phyloP scores from a whole-genome alignment of 2,329 filamentous ascomycete genomes.

The Metarhizium robertsii region DNA sequence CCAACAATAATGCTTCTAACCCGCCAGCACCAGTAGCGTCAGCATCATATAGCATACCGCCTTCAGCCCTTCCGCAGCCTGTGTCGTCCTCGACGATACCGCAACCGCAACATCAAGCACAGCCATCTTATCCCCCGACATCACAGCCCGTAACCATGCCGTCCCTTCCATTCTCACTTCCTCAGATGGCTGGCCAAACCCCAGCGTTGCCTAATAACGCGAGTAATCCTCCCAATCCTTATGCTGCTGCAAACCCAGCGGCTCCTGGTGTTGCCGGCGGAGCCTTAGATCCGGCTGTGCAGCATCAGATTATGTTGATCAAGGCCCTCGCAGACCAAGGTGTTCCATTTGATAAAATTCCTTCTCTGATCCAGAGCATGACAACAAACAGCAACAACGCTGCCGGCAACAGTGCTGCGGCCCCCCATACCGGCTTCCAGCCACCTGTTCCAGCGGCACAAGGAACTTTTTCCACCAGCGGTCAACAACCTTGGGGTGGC shows the following conservation, averaged over 20 bases:
- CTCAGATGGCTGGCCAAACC: slow-evolving; percentile 26
- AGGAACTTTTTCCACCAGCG: slow-evolving; percentile 28
- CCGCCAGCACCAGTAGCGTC: slow-evolving; percentile 27
- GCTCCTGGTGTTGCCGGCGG: slow-evolving; percentile 21
- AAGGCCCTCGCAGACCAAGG: slow-evolving; percentile 69
- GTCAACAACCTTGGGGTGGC: slow-evolving; percentile 23
- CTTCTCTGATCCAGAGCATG: slow-evolving; percentile 45
- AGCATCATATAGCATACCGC: slow-evolving; percentile 30
- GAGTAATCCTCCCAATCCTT: slow-evolving; percentile 15
- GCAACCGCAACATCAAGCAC: slow-evolving; percentile 18
- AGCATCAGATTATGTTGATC: slow-evolving; percentile 65
- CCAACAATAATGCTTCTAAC: slow-evolving; percentile 29
- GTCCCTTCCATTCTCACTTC: slow-evolving; percentile 33
- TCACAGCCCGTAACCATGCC: slow-evolving; percentile 51
- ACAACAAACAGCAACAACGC: slow-evolving; percentile 30
- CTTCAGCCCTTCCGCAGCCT: slow-evolving; percentile 22
- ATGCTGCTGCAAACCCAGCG: slow-evolving; percentile 24
- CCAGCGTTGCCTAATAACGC: slow-evolving; percentile 16
- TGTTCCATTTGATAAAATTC: slow-evolving; percentile 69
- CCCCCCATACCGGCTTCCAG: slow-evolving; percentile 24
- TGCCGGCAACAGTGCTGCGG: slow-evolving; percentile 21
- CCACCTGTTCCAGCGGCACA: slow-evolving; percentile 33
- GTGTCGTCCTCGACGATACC: slow-evolving; percentile 19
- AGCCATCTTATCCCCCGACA: slow-evolving; percentile 29
- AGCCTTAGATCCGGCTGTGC: slow-evolving; percentile 44